Base-by-base conservation (phyloP, 495 filamentous ascomycete genomes). In the Trichoderma virens region DNA sequence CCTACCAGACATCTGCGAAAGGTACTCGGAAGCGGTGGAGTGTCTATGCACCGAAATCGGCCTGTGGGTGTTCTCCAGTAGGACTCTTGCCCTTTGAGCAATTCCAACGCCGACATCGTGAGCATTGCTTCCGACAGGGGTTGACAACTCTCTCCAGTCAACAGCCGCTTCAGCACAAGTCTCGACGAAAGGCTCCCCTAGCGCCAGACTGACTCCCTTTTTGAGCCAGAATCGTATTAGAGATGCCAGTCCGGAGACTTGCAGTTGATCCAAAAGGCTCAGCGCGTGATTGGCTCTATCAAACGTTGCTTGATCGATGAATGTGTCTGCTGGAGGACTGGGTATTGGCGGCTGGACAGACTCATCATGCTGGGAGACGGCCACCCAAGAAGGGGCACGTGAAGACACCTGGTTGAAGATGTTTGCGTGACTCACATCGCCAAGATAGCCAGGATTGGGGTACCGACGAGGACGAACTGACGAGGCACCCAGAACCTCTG, bases 401-500 rank as follows among this genome's bases (percentile, higher is more conserved):
- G 51, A 56, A 30, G 51, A 56, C 59, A 80, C 73, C 61, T 80
- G 75, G 18, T 75, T 73, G 59, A 79, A 76, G 54, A 80, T 76
- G 27, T 75, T 72, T 9, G 70, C 71, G 70, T 79, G 75, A 61
- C 76, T 79, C 9, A 76, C 78, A n/a, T 71, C 74, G 7, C 76
- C 77, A 32, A 79, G 65, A 66, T 73, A 79, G 20, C 77, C 77
- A 2, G 77, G 77, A 43, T 80, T 80, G 1, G 76, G 77, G 65
- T 79, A 78, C 28, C 69, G 69, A 61, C 69, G 68, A 30, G 70
- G 67, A 25, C 27, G 51, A 45, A 54, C 41, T 16, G 35, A 41
- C 28, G 35, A 41, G 28, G 61, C 1, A 3, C 43, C 61, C 38
- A 62, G 20, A 0, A 62, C 34, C 23, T 45, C 51, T 31, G 51